Evolutionary conservation across 805 yeast genomes (phyloP), one percentile per base, ranked within the genome.

Genomic region (Teunomyces panamensis): DNA sequence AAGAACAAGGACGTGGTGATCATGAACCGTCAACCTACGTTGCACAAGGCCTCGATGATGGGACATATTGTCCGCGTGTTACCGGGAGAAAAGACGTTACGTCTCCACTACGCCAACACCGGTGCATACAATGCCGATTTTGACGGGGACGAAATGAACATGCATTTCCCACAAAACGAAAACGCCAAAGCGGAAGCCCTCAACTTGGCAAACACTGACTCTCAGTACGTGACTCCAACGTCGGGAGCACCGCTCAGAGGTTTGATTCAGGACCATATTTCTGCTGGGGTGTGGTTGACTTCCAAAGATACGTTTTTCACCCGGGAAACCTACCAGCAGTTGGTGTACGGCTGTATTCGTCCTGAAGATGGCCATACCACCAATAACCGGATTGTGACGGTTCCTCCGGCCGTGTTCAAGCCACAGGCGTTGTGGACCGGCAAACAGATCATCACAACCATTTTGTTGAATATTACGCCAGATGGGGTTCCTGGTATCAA

Each of bases 1-100:
- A 85, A 86, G 53, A 92, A 95, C 72, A 85, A 89, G 55, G 99
- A 95, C 69, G 91, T 94, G 50, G 98, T 95, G 43, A 68, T 95
- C 35, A 94, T 95, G 98, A 94, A 94, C 74, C 91, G 99, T 76
- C 99, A 94, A 75, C 99, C 99, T 42, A 92, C 99, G 11, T 79
- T 94, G 66, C 99, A 94, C 75, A 94, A 94, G 73, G 99, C 99
- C 42, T 95, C 99, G 27, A 94, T 94, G 97, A 94, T 94, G 99
- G 99, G 99, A 57, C 99, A 94, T 71, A 88, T 85, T 64, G 99
- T 94, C 39, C 82, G 97, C 61, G 99, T 94, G 29, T 77, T 94
- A 57, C 99, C 98, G 4, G 96, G 96, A 50, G 99, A 94, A 65
- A 94, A 94, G 76, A 95, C 99, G 3, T 75, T 94, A 59, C 83